A percentile compares a stretch with the other conserved stretches of the same genome.
phyloP scores from a whole-genome alignment of 208 protist species.

The Leishmania martiniquensis region DNA sequence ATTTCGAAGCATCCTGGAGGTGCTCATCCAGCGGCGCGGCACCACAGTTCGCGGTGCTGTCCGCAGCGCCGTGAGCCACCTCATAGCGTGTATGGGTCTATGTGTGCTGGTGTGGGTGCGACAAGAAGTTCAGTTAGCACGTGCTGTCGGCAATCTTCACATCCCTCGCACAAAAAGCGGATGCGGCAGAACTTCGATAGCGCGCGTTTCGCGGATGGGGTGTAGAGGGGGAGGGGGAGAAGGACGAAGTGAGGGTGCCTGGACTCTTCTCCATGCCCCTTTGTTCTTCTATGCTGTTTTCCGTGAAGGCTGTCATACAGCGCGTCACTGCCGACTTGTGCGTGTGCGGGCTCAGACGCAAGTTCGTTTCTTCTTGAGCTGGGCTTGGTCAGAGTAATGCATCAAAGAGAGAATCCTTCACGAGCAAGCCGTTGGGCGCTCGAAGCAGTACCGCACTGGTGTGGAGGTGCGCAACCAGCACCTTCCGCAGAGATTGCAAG shows the following conservation, averaged over 20 bases:
- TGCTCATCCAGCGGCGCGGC: slow-evolving; percentile 3
- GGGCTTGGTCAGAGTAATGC: background rate
- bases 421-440: background rate
- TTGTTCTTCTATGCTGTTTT: background rate
- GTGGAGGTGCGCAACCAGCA: too few species aligned
- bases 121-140: background rate
- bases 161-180: background rate
- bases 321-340: background rate
- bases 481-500: too few species aligned
- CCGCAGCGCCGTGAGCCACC: background rate
- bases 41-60: background rate
- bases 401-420: background rate
- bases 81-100: background rate
- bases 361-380: background rate
- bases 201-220: background rate
- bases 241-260: too few species aligned
- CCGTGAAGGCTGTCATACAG: background rate
- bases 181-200: background rate
- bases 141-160: background rate
- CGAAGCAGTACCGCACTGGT: background rate
- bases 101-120: background rate
- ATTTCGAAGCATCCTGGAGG: background rate
- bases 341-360: background rate
- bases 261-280: background rate
- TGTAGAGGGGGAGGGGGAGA: background rate